Evolutionary conservation across 2,329 filamentous ascomycete genomes (phyloP).

Genomic region (Tolypocladium tundrense): DNA sequence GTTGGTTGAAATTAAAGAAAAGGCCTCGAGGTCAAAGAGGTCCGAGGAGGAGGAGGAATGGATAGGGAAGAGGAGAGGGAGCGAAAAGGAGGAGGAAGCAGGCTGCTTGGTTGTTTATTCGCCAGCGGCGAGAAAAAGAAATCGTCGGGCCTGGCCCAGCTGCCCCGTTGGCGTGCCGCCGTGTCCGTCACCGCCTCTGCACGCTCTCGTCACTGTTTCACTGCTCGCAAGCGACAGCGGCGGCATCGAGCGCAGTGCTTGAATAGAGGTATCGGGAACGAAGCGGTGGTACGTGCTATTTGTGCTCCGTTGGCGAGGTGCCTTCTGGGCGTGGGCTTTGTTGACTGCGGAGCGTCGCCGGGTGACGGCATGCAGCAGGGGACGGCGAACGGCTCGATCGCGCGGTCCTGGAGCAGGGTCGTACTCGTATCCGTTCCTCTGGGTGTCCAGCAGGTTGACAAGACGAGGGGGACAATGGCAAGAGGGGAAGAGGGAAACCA

Average conservation of each 20-base stretch:
- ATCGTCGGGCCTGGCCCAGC: neutral
- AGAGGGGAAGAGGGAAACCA: neutral
- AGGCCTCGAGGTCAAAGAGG: neutral
- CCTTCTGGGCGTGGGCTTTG: neutral
- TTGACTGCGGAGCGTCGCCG: neutral
- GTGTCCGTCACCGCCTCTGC: neutral
- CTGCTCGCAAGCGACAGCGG: neutral
- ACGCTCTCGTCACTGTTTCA: neutral
- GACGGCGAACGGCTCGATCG: neutral
- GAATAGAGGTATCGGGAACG: neutral
- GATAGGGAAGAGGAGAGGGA: neutral
- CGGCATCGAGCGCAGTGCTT: neutral
- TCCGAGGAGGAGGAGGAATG: neutral
- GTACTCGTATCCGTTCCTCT: neutral
- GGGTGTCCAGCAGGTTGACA: neutral
- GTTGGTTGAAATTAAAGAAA: neutral
- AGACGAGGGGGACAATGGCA: too few relatives aligned
- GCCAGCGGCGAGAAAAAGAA: neutral
- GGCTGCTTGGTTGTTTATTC: neutral
- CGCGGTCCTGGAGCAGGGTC: neutral
- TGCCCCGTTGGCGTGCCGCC: neutral
- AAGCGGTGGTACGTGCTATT: neutral
- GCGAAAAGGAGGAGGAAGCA: neutral
- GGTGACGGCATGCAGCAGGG: neutral
- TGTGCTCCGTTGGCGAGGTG: neutral